Evolutionary conservation across 805 yeast genomes (phyloP).

Genomic region (Lipomyces sp.): DNA sequence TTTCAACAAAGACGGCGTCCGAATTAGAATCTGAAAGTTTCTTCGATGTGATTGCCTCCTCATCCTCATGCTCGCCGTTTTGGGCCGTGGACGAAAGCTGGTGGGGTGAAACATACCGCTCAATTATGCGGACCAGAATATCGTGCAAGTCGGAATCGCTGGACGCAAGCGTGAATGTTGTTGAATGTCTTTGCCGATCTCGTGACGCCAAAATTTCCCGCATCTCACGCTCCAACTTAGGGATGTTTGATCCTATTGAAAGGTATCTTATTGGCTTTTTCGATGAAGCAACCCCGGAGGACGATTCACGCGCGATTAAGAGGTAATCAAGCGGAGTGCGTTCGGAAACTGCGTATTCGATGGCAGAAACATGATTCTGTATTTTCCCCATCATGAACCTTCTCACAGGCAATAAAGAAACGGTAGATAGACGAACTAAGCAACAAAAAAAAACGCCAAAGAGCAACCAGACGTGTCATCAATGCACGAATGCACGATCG

Average conservation of each 20-base stretch:
- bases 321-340: constrained; percentile 10
- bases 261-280: constrained; percentile 7
- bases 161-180: not conserved
- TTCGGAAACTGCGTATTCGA: constrained; percentile 8
- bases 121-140: constrained; percentile 1
- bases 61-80: not conserved
- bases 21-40: not conserved
- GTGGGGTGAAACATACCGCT: not conserved
- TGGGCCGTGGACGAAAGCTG: not conserved
- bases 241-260: not conserved
- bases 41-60: not conserved
- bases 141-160: not conserved
- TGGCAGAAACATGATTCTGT: not conserved
- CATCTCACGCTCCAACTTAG: not conserved
- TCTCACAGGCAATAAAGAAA: not conserved
- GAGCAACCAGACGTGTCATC: not conserved
- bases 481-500: not conserved
- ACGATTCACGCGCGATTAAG: constrained; percentile 5
- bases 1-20: constrained; percentile 8
- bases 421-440: too few relatives aligned
- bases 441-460: too few relatives aligned
- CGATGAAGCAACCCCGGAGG: not conserved
- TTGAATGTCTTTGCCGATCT: not conserved
- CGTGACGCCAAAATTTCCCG: not conserved
- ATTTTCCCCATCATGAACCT: not conserved